Percentiles rank a stretch among this genome's conserved stretches.
These are phyloP conservation scores for Penicillium goetzii DNA, from an alignment of 495 filamentous ascomycete genomes.

Conservation along the genomic window DNA sequence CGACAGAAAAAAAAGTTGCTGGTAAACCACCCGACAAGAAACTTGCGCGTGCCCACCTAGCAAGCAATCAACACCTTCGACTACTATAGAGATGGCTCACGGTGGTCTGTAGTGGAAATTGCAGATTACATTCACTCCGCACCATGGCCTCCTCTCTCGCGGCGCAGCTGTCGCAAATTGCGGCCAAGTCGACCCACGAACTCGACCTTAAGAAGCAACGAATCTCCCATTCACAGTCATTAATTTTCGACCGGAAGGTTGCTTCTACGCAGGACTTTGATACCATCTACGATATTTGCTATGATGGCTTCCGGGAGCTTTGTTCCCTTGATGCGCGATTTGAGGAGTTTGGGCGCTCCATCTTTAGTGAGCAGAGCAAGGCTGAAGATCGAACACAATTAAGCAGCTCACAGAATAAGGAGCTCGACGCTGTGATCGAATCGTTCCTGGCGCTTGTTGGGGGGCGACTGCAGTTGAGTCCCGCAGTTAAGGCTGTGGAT, in stretches of 20 bases:
- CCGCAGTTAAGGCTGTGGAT: slow-evolving; percentile 87
- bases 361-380: slow-evolving; percentile 94
- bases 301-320: slow-evolving; percentile 86
- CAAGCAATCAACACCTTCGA: slow-evolving; percentile 4
- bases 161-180: slow-evolving; percentile 79
- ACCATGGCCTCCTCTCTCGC: slow-evolving; percentile 80
- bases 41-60: slow-evolving; percentile 9
- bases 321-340: slow-evolving; percentile 84
- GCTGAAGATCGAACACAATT: slow-evolving; percentile 82
- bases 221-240: slow-evolving; percentile 82
- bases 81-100: slow-evolving; percentile 22
- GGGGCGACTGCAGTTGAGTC: slow-evolving; percentile 75
- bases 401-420: slow-evolving; percentile 76
- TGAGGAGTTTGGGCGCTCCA: slow-evolving; percentile 61
- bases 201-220: slow-evolving; percentile 91
- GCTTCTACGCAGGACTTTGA: slow-evolving; percentile 87
- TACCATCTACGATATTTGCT: slow-evolving; percentile 81
- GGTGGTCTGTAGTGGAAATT: slow-evolving; percentile 14
- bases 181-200: slow-evolving; percentile 72
- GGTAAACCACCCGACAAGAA: slow-evolving; percentile 18
- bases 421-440: slow-evolving; percentile 76
- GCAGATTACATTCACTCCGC: slow-evolving; percentile 1
- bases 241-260: slow-evolving; percentile 82
- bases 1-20: slow-evolving; percentile 42
- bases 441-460: slow-evolving; percentile 79